Percentiles rank a stretch among this genome's conserved stretches.
Evolutionary conservation across 2,329 filamentous ascomycete species (phyloP).

Genomic region (Emmonsiellopsis sp.): DNA sequence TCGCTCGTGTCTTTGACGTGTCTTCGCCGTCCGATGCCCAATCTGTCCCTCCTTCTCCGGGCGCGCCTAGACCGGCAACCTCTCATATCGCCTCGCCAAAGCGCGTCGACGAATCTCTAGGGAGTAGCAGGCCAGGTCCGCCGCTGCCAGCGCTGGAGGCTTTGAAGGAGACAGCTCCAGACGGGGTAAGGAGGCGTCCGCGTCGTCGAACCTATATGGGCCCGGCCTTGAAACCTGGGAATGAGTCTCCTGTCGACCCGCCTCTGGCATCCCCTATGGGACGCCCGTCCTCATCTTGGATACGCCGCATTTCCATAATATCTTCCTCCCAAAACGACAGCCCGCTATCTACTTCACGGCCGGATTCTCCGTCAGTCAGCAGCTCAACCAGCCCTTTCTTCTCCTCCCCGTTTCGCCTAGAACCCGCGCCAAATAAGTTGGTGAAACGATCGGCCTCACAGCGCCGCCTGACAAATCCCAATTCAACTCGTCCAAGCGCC

Average conservation of each 20-base stretch:
- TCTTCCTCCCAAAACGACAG: conserved; percentile 41
- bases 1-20: conserved; percentile 5
- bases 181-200: conserved; percentile 17
- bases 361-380: conserved; percentile 45
- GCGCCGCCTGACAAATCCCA: conserved; percentile 34
- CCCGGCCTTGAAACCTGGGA: conserved; percentile 19
- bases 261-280: conserved; percentile 18
- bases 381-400: conserved; percentile 43
- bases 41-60: neutral
- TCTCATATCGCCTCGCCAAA: neutral
- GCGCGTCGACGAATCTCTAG: neutral
- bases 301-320: conserved; percentile 47
- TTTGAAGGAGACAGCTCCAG: conserved; percentile 12
- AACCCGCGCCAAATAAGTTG: conserved; percentile 48
- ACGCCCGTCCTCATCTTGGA: conserved; percentile 44
- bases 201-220: conserved; percentile 30
- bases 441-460: conserved; percentile 54
- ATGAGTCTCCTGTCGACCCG: conserved; percentile 19
- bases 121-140: neutral
- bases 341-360: conserved; percentile 40
- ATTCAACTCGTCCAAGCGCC: conserved; percentile 19
- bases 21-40: conserved; percentile 8
- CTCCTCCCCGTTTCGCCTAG: conserved; percentile 20
- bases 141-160: neutral
- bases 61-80: neutral